These are phyloP conservation scores for Alopecurus myosuroides DNA, from an alignment of 176 grass and related monocot genomes.

Conservation along the genomic window DNA sequence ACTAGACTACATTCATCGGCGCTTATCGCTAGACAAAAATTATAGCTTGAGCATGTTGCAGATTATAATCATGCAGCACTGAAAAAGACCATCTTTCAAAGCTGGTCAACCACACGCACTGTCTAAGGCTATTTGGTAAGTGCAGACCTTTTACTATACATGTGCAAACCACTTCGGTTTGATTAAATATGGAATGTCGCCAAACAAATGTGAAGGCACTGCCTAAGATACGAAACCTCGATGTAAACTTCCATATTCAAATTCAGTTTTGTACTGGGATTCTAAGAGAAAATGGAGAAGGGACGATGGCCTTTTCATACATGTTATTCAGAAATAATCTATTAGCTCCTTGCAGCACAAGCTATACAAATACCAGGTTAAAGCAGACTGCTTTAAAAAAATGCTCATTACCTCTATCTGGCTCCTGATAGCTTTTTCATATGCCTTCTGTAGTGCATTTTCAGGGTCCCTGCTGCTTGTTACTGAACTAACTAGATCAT, in stretches of 20 bases:
- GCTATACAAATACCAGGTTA: not conserved
- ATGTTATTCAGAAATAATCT: constrained; percentile 15
- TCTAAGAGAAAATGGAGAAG: not conserved
- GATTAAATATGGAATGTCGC: not conserved
- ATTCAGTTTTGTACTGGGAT: not conserved
- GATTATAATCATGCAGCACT: not conserved
- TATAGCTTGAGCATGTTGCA: not conserved
- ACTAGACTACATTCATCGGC: not conserved
- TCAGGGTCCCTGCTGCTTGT: constrained; percentile 11
- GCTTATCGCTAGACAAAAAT: not conserved
- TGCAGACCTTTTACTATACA: not conserved
- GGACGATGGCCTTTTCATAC: not conserved
- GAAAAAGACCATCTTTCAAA: not conserved
- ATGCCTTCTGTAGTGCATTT: constrained; percentile 40
- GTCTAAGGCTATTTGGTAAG: not conserved
- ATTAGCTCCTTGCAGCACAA: not conserved
- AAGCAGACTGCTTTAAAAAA: constrained; percentile 1
- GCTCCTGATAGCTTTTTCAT: constrained; percentile 41
- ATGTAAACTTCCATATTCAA: not conserved
- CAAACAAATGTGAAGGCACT: not conserved
- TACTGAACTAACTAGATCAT: constrained; percentile 7
- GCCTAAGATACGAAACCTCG: not conserved
- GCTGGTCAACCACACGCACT: not conserved
- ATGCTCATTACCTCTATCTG: constrained; percentile 55
- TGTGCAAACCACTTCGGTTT: not conserved